Evolutionary conservation across 768 basidiomycete genomes (phyloP), one percentile per base, ranked within the genome.

Genomic region (Suillus plorans): DNA sequence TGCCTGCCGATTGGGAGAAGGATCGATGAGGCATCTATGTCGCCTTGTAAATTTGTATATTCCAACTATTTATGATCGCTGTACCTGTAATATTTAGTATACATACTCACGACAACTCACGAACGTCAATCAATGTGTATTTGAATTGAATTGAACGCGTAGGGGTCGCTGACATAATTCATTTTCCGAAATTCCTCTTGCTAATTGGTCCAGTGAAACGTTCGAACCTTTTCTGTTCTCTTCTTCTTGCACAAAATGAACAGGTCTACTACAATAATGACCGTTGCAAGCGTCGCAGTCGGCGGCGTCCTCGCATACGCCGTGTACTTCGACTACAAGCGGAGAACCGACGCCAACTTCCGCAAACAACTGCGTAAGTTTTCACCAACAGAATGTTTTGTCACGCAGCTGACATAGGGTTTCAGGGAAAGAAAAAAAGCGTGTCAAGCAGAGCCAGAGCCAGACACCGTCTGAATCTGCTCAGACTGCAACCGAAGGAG

Each of bases 291-390:
- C 53, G 71, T 81, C 61, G 83, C 88, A 25, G 84, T 85, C 52
- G 82, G 88, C 55, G 73, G 78, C 56, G 70, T 89, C 45, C 77
- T 91, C 42, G 94, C 88, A 28, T 99, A 98, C 76, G 94, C 91
- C 37, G 84, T 87, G 62, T 98, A 95, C 79, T 99, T 98, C 72
- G 97, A 99, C 82, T 89, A 97, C 81, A 92, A 86, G 81, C 89
- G 97, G 60, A 86, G 96, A 72, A 93, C 91, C 74, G 94, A 97
- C 73, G 77, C 81, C 50, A 82, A 84, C 18, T 99, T 99, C 85
- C 87, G 97, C 75, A 94, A 88, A 80, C 88, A 86, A 74, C 85
- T 99, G 64, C 87, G 95, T 91, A 78, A 69, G 93, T 85, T 64
- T 58, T 67, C 61, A 55, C 36, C 31, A 20, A 28, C 34, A n/a